Conservation (phyloP, 2,329 filamentous ascomycete species). For the Zasmidium angulare region DNA sequence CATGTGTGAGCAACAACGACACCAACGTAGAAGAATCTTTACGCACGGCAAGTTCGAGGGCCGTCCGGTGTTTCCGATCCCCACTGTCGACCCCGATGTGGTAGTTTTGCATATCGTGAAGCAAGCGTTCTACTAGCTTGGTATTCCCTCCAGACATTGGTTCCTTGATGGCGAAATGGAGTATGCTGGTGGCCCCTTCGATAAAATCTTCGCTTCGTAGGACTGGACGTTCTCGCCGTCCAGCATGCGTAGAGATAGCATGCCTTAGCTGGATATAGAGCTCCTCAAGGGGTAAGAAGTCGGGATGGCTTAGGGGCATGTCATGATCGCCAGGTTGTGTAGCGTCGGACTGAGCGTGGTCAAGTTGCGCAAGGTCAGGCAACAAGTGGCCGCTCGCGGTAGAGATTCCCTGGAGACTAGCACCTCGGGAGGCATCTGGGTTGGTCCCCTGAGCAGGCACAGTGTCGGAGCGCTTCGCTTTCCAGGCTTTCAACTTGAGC, state of each 20-base stretch:
- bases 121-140: not conserved
- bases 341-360: too few relatives aligned
- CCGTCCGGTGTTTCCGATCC: not conserved
- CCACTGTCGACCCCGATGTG: not conserved
- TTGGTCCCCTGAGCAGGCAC: not conserved
- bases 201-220: not conserved
- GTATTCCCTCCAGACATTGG: not conserved
- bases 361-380: too few relatives aligned
- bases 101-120: not conserved
- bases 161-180: not conserved
- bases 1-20: not conserved
- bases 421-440: not conserved
- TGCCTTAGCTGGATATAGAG: not conserved
- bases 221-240: not conserved
- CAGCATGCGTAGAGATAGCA: not conserved
- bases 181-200: not conserved
- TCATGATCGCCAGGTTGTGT: not conserved
- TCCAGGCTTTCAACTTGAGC: constrained; percentile 4
- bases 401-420: too few relatives aligned
- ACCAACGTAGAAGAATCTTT: not conserved
- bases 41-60: not conserved
- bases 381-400: too few relatives aligned
- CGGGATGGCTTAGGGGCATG: too few relatives aligned
- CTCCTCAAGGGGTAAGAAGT: not conserved
- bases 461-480: not conserved